Base-by-base conservation (phyloP, 148 eudicot genomes). In the Oxyria digyna region DNA sequence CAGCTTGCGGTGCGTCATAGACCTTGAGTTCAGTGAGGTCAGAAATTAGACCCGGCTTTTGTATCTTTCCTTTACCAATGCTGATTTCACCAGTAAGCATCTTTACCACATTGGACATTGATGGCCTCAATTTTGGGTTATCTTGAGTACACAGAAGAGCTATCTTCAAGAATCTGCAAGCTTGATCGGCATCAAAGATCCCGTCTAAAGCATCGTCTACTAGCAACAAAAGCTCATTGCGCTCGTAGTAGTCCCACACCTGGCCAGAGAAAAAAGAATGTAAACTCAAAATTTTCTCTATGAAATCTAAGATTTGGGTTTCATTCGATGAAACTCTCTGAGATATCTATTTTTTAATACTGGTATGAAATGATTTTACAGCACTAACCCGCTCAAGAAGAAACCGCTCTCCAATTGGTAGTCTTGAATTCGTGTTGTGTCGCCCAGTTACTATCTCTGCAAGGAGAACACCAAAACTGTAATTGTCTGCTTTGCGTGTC, bases 61-160 rank as follows among this genome's bases (percentile, higher is more conserved):
- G 68, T 52, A 83, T 78, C 48, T 71, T 31, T 49, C 20, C 40
- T 49, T 72, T 67, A 37, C 77, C 70, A 14, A 81, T 49, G n/a
- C 42, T 10, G 12, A 42, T 71, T 41, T 71, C 69, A n/a, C 87
- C 80, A 23, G 40, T 67, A 18, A 83, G 76, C 84, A 83, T 78
- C 80, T 76, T 83, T 11, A 80, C 78, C 72, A 76, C 84, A 38
- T 73, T 72, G 5, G 82, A 76, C 87, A 83, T 83, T 70, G 70
- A 23, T 29, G 84, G 87, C 13, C 87, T 77, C 8, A 78, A 82
- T 65, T 74, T 83, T 11, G 82, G 79, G 42, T 69, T 68, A 29
- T 81, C 84, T 76, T 83, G 87, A 23, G 82, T 78, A 77, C 87
- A 83, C 1, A 83, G 80, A 67, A 83, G 87, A 46, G 80, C 80